Percentiles rank a stretch among this genome's conserved stretches.
These are phyloP conservation scores for Sedum album DNA, from an alignment of 164 flowering plant species.

Conservation along the genomic window DNA sequence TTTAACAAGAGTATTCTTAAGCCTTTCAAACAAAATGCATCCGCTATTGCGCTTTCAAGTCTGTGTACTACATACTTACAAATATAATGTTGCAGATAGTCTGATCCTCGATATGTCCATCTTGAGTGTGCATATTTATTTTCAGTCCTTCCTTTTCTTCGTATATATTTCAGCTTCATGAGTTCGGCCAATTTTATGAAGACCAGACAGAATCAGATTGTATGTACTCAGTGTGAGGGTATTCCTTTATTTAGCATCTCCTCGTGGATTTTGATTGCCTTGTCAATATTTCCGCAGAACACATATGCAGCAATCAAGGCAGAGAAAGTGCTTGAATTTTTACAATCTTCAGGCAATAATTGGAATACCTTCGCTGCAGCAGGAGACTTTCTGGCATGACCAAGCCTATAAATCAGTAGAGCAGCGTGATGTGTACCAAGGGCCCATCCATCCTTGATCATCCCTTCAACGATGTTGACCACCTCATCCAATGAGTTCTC, in stretches of 20 bases:
- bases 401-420: slow-evolving; percentile 57
- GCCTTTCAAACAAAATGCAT: too few species aligned
- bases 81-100: slow-evolving; percentile 38
- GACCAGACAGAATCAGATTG: slow-evolving; percentile 48
- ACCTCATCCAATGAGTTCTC: slow-evolving; percentile 26
- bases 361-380: slow-evolving; percentile 46
- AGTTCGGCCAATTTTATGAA: slow-evolving; percentile 39
- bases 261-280: slow-evolving; percentile 45
- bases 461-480: slow-evolving; percentile 41
- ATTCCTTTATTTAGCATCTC: slow-evolving; percentile 48
- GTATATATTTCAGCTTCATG: slow-evolving; percentile 30
- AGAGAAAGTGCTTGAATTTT: slow-evolving; percentile 49
- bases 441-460: slow-evolving; percentile 39
- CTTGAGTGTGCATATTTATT: slow-evolving; percentile 11
- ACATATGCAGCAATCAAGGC: slow-evolving; percentile 59
- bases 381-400: slow-evolving; percentile 35
- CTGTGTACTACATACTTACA: slow-evolving; percentile 16
- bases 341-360: slow-evolving; percentile 47
- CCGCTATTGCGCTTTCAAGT: too few species aligned
- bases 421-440: slow-evolving; percentile 45
- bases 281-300: slow-evolving; percentile 40
- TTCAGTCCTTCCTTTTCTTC: slow-evolving; percentile 44
- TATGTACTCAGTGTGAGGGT: slow-evolving; percentile 48
- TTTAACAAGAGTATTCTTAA: too few species aligned
- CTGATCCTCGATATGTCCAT: slow-evolving; percentile 24